Base-by-base conservation (phyloP, 2,329 filamentous ascomycete species). In the Penicillium sp. region DNA sequence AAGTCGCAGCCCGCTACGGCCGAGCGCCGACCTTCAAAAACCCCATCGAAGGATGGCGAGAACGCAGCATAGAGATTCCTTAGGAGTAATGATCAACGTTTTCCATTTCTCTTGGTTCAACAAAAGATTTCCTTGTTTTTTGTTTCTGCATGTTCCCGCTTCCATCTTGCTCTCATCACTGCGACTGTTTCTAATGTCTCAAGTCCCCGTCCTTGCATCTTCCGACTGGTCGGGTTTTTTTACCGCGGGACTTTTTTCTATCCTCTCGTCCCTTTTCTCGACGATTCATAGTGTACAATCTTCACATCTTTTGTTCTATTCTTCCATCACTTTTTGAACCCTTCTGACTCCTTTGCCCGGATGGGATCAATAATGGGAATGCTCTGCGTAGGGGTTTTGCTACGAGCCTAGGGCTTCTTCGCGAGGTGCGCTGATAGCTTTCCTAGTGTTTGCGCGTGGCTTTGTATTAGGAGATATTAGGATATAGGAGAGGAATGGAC, bases 1-100 rank as follows among this genome's bases (percentile, higher is more conserved):
- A 76, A 75, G 58, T 68, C 71, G 38, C 71, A 72, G 61, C 72
- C 72, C 43, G 67, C 66, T 38, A 63, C 9, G 1, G 24, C 64
- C 52, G 69, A 72, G 56, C 69, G 68, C 51, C 67, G 68, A 47
- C 68, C 67, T 55, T 70, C 71, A 41, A 69, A 69, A 60, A 69
- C 70, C 42, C 68, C 69, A 47, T 66, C 65, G n/a, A 71, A 70
- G 63, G 62, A 65, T 49, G 66, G 63, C 46, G 66, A 65, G 57
- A 61, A 63, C 59, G 54, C 66, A 60, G 65, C 65, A 68, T 69
- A 69, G 66, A 67, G 66, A 67, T 58, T 58, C 52, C 56, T 58
- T 62, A 58, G 63, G 61, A 64, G 64, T 66, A 64, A 67, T 64
- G 64, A 67, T 65, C 57, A 65, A 64, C 60, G 61, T 55, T 62